These are phyloP conservation scores for Tylopilus vinaceipallidus DNA, from an alignment of 768 basidiomycete genomes.

Conservation along the genomic window DNA sequence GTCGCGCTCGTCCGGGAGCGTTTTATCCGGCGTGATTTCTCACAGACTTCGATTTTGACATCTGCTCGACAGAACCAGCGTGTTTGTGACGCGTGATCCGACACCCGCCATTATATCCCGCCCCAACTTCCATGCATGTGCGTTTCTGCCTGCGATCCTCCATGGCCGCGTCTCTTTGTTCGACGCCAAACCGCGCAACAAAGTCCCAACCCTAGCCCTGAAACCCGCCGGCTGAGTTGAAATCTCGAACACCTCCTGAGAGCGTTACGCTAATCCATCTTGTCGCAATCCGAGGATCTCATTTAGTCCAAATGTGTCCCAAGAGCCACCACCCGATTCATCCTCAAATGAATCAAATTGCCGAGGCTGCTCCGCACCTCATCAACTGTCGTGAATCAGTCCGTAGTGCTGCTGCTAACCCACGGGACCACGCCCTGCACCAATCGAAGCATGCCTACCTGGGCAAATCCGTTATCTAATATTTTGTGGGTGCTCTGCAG, in stretches of 20 bases:
- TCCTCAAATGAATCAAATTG: slow-evolving; percentile 7
- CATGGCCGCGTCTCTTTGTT: background rate
- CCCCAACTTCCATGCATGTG: slow-evolving; percentile 2
- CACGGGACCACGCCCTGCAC: background rate
- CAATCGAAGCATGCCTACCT: slow-evolving; percentile 3
- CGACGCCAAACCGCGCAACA: background rate
- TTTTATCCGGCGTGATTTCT: slow-evolving; percentile 1
- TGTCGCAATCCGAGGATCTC: slow-evolving; percentile 20
- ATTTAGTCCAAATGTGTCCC: background rate
- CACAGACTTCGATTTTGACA: slow-evolving; percentile 15
- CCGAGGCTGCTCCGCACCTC: slow-evolving; percentile 5
- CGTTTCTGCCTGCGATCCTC: slow-evolving; percentile 19
- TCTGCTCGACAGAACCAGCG: background rate
- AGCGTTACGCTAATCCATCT: slow-evolving; percentile 2
- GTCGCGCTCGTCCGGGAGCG: background rate
- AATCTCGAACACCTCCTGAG: slow-evolving; percentile 2
- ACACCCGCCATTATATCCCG: background rate
- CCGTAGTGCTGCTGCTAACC: background rate
- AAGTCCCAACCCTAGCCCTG: background rate
- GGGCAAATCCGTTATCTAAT: slow-evolving; percentile 1
- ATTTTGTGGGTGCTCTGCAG: background rate
- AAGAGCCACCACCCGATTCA: background rate
- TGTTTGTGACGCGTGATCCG: background rate
- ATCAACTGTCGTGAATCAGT: slow-evolving; percentile 19
- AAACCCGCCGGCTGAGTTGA: slow-evolving; percentile 10